Conservation (phyloP, 345 rosid species). For the Lepidium sativum region DNA sequence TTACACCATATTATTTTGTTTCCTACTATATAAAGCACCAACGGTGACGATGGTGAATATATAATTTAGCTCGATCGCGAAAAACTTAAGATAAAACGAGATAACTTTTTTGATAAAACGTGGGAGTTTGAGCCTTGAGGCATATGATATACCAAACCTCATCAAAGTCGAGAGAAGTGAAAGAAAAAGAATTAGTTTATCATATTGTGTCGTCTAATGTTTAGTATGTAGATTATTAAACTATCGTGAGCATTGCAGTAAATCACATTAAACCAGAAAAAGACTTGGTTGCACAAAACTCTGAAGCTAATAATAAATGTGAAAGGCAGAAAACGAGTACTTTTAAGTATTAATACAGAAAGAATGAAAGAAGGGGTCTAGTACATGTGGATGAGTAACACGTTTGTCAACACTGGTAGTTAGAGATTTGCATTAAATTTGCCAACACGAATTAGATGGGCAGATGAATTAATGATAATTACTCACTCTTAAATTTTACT, state of each 20-base stretch:
- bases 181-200: no score
- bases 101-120: not conserved
- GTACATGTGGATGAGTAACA: slow-evolving; percentile 25
- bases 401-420: slow-evolving; percentile 21
- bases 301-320: not conserved
- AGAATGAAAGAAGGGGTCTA: slow-evolving; percentile 21
- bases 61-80: not conserved
- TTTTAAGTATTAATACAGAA: not conserved
- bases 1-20: not conserved
- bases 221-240: not conserved
- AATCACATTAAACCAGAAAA: no score
- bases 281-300: not conserved
- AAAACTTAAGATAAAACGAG: not conserved
- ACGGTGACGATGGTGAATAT: not conserved
- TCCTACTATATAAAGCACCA: not conserved
- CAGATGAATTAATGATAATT: slow-evolving; percentile 21
- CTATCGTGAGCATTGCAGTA: no score
- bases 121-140: not conserved
- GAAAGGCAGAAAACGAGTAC: slow-evolving; percentile 11
- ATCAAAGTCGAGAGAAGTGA: not conserved
- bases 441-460: slow-evolving; percentile 26
- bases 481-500: not conserved
- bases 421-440: slow-evolving; percentile 27
- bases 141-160: not conserved
- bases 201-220: not conserved